Conservation (phyloP, 805 yeast species). For the Candida broadrunensis region DNA sequence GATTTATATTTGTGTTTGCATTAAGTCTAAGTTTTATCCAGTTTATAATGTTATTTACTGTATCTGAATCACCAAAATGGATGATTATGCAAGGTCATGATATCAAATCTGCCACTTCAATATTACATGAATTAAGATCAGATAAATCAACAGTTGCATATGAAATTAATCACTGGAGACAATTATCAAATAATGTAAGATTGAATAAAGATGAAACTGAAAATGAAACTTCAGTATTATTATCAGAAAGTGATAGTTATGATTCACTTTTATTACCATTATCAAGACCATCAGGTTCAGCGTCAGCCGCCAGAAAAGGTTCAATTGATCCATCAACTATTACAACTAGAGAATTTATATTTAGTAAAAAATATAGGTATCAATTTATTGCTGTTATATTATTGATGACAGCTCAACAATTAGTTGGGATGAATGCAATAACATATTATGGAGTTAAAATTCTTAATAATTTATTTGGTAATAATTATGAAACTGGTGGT, state of each 20-base stretch:
- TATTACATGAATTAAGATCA: constrained; percentile 27
- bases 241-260: constrained; percentile 1
- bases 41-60: constrained; percentile 29
- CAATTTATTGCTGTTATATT: constrained; percentile 28
- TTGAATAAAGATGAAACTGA: constrained; percentile 3
- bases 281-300: background rate
- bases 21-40: constrained; percentile 22
- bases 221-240: constrained; percentile 1
- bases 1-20: constrained; percentile 27
- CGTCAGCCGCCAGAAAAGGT: constrained; percentile 18
- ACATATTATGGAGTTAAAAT: constrained; percentile 83
- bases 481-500: constrained; percentile 2
- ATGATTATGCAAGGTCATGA: constrained; percentile 28
- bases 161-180: constrained; percentile 37
- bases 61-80: constrained; percentile 43
- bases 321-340: constrained; percentile 28
- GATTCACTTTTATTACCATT: constrained; percentile 3
- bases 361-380: constrained; percentile 13
- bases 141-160: constrained; percentile 24
- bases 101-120: constrained; percentile 21
- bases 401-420: constrained; percentile 38
- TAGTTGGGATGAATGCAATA: constrained; percentile 84
- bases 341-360: constrained; percentile 18
- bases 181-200: constrained; percentile 14
- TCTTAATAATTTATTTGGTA: constrained; percentile 31